phyloP scores from a whole-genome alignment of 805 yeast genomes.

The Yamadazyma philogaea region DNA sequence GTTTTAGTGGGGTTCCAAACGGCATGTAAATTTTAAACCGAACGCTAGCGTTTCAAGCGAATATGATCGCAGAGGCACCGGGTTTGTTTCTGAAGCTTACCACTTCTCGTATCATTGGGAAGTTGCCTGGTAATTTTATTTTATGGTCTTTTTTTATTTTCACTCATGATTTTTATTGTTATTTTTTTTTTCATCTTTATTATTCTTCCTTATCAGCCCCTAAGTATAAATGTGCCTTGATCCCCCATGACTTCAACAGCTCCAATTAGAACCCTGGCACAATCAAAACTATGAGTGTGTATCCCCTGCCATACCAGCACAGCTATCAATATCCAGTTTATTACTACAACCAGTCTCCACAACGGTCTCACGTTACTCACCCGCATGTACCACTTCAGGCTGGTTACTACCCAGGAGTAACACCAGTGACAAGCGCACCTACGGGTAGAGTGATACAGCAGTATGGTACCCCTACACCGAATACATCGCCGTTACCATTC shows the following conservation, averaged over 20 bases:
- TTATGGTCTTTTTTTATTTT: background rate
- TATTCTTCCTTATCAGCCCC: background rate
- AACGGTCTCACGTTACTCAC: background rate
- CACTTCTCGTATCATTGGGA: conserved; percentile 3
- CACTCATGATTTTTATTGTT: too few species aligned
- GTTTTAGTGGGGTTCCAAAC: background rate
- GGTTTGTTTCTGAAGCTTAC: conserved; percentile 1
- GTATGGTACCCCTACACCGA: background rate
- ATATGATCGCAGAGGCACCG: conserved; percentile 1
- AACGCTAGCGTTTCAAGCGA: conserved; percentile 1
- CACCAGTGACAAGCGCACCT: background rate
- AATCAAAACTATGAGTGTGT: conserved; percentile 11
- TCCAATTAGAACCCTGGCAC: background rate
- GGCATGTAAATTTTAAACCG: background rate
- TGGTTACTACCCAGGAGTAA: background rate
- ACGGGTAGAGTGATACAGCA: background rate
- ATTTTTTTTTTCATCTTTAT: background rate
- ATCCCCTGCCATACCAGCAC: conserved; percentile 11
- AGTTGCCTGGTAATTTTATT: background rate
- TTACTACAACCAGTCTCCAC: conserved; percentile 5
- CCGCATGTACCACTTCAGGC: background rate
- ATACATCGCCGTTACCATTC: conserved; percentile 10
- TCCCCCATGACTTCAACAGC: conserved; percentile 2
- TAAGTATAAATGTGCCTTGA: conserved; percentile 2
- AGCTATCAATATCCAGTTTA: conserved; percentile 13